Evolutionary conservation across 2,329 filamentous ascomycete genomes (phyloP), one percentile per base, ranked within the genome.

Genomic region (Acephala macrosclerotiorum): DNA sequence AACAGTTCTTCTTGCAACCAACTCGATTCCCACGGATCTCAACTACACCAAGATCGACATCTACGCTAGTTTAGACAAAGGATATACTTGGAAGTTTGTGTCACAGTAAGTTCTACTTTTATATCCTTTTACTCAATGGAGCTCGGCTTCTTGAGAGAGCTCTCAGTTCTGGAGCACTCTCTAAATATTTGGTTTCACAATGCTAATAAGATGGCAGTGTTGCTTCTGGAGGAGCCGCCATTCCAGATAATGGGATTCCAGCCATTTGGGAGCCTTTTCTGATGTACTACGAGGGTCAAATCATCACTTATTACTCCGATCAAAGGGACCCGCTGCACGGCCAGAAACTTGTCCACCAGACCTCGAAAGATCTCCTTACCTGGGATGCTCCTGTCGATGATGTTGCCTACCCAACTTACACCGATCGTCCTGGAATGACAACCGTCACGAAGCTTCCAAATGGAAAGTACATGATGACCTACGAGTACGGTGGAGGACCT

Each of bases 181-280:
- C 29, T 5, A 33, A 33, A 33, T 33, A 33, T 33, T 33, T 33
- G 29, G 29, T 9, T 33, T 33, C 9, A 4, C 4, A 4, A 5
- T 33, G 29, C 29, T 33, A 33, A 33, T 9, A 33, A 33, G 29
- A 33, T 33, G 29, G 29, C 9, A 33, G 29, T 69, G 85, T 92
- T 53, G 89, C 89, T 0, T 78, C 80, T 1, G 90, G 90, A 38
- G 81, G 82, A 56, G 88, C 89, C 1, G 72, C 80, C 0, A 85
- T 89, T 2, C 83, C 86, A 20, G 57, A 75, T 72, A 91, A 92
- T 72, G 89, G 87, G 1, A 75, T 87, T 42, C 90, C 88, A 0
- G 88, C 89, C 0, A 87, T 93, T 22, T 93, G 90, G 90, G 91
- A 93, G 75, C 90, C 90, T 0, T 91, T 90, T 75, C 77, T 92